Evolutionary conservation across 192 early-diverging fungal genomes (phyloP), one percentile per base, ranked within the genome.

Genomic region (Backusella macrospora): DNA sequence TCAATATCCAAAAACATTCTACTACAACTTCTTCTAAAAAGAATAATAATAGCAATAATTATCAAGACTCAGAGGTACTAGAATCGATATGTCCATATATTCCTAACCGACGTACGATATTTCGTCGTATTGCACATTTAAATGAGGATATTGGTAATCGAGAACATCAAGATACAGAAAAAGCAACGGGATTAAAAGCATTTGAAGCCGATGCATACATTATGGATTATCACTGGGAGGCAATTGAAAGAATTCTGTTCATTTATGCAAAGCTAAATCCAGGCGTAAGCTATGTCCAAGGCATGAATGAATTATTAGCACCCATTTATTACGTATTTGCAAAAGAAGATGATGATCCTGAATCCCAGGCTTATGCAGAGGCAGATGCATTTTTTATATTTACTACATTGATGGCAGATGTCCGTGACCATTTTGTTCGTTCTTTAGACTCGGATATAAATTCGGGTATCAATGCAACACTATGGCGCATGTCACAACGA

Each of bases 231-330:
- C 93, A 96, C 73, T 94, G 88, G 85, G 92, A 94, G 71, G 91
- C 87, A 0, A 88, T 95, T 69, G 90, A 91, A 75, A 80, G 94
- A 4, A 86, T 96, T 15, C 73, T 96, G 72, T 94, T 90, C 66
- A 90, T 95, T 39, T 93, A 91, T 77, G 89, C 91, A 5, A 90
- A 92, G 68, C 80, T 94, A 49, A 95, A 95, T 73, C 90, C 88
- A 5, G 94, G 94, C 26, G 85, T 92, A 13, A 90, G 91, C 2
- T 96, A 96, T 73, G 90, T 93, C n/a, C 94, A 96, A 77, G 94
- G 93, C 39, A 94, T 96, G 93, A 95, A 95, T 76, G 92, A 95
- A 75, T 80, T 95, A 48, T 78, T 95, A 21, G 93, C 87, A 2
- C 93, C 94, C 0, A 83, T 94, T 21, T 95, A 94, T 77, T 94